These are phyloP conservation scores for Cucurbita moschata DNA, from an alignment of 306 rosid species.

Conservation along the genomic window DNA sequence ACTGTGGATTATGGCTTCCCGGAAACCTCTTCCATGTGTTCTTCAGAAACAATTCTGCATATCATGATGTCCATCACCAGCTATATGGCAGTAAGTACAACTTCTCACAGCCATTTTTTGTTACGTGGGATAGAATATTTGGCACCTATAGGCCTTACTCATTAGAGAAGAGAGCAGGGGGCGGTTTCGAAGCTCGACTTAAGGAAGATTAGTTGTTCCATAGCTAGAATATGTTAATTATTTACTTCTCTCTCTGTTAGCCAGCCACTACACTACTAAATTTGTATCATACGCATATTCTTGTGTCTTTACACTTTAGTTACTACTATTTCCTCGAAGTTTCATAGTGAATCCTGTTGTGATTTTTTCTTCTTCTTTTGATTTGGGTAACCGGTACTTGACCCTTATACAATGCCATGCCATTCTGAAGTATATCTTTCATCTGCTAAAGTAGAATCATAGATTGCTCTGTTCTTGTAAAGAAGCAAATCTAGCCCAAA, in stretches of 20 bases:
- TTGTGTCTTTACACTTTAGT: conserved; percentile 32
- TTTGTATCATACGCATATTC: conserved; percentile 44
- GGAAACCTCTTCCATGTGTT: conserved; percentile 74
- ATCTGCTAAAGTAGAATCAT: not conserved
- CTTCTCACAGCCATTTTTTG: conserved; percentile 91
- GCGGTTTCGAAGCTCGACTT: conserved; percentile 62
- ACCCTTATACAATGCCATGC: not conserved
- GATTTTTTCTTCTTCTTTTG: not conserved
- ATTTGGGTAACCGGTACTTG: not conserved
- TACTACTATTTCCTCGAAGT: conserved; percentile 15
- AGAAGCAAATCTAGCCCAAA: conserved; percentile 1
- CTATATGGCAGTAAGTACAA: conserved; percentile 87
- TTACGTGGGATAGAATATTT: conserved; percentile 70
- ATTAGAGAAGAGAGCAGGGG: conserved; percentile 56
- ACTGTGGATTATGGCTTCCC: conserved; percentile 82
- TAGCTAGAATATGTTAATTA: conserved; percentile 15
- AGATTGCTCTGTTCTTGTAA: not conserved
- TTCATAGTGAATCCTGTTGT: conserved; percentile 13
- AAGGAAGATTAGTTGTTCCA: conserved; percentile 42
- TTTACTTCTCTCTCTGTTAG: not conserved
- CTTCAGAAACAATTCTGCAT: conserved; percentile 74
- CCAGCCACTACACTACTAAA: conserved; percentile 31
- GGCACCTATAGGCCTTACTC: conserved; percentile 92
- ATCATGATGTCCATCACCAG: conserved; percentile 92
- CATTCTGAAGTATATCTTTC: not conserved